phyloP scores from a whole-genome alignment of 805 yeast species.

The Candida adriatica region DNA sequence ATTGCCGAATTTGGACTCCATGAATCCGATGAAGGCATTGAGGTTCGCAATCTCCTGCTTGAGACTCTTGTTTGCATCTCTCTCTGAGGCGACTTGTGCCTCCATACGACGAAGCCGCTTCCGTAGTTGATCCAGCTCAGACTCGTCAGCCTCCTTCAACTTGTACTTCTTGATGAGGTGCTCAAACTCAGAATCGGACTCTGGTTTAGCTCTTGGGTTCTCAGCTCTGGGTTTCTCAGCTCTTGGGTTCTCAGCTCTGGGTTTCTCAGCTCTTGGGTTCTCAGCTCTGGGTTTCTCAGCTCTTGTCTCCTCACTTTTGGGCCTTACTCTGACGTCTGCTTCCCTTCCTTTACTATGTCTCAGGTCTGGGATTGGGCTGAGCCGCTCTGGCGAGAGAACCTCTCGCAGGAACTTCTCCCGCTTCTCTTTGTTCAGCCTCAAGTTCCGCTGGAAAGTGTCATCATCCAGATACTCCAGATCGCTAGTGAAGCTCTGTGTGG shows the following conservation, averaged over 20 bases:
- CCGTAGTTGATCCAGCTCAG: constrained; percentile 3
- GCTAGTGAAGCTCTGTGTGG: constrained; percentile 8
- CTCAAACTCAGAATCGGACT: constrained; percentile 10
- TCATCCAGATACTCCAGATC: constrained; percentile 14
- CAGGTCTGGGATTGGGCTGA: constrained; percentile 8
- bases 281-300: not conserved
- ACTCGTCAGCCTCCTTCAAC: constrained; percentile 7
- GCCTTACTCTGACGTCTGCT: too few species aligned
- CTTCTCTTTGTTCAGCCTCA: constrained; percentile 10
- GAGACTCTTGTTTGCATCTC: constrained; percentile 5
- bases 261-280: not conserved
- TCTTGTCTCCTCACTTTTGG: too few species aligned
- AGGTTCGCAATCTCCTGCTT: constrained; percentile 12
- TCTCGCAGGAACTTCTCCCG: constrained; percentile 12
- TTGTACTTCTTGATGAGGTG: constrained; percentile 11
- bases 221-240: not conserved
- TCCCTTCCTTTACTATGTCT: constrained; percentile 3
- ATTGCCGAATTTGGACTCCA: constrained; percentile 15
- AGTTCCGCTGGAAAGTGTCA: constrained; percentile 6
- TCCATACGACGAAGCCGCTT: constrained; percentile 9
- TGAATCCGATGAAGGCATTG: constrained; percentile 15
- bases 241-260: too few species aligned
- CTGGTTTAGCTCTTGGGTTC: not conserved
- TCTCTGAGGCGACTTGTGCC: constrained; percentile 4
- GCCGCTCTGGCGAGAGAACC: constrained; percentile 1